Evolutionary conservation across 1,284 basidiomycete genomes (phyloP).

Genomic region (Ustilago shanxiensis): DNA sequence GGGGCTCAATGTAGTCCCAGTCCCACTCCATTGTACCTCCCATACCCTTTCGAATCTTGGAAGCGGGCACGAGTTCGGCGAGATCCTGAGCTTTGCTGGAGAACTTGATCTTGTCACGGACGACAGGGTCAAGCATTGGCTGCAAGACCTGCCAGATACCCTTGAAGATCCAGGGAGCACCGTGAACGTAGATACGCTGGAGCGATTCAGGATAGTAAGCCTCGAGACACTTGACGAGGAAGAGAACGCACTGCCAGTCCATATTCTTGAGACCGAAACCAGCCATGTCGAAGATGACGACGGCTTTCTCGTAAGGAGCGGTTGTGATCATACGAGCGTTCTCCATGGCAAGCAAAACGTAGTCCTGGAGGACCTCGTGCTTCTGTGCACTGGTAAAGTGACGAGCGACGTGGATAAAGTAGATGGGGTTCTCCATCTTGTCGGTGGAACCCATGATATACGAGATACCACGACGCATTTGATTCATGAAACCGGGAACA

Average conservation of each 20-base stretch:
- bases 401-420: constrained; percentile 69
- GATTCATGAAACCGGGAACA: constrained; percentile 69
- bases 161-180: constrained; percentile 70
- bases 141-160: constrained; percentile 69
- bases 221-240: constrained; percentile 69
- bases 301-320: constrained; percentile 66
- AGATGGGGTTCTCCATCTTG: constrained; percentile 67
- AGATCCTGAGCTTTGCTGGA: constrained; percentile 66
- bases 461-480: constrained; percentile 69
- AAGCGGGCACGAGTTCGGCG: constrained; percentile 58
- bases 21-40: constrained; percentile 70
- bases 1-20: constrained; percentile 69
- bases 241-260: constrained; percentile 69
- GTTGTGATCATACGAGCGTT: constrained; percentile 65
- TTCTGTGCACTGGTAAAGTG: constrained; percentile 69
- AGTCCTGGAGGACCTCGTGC: constrained; percentile 68
- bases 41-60: constrained; percentile 68
- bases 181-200: constrained; percentile 69
- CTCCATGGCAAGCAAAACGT: constrained; percentile 69
- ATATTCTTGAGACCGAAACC: constrained; percentile 70
- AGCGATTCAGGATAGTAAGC: constrained; percentile 70
- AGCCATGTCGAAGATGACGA: constrained; percentile 68
- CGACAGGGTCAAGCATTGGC: constrained; percentile 69
- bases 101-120: constrained; percentile 70
- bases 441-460: constrained; percentile 69